phyloP scores from a whole-genome alignment of 2,329 filamentous ascomycete species.

The Fonsecaea pugnacius region DNA sequence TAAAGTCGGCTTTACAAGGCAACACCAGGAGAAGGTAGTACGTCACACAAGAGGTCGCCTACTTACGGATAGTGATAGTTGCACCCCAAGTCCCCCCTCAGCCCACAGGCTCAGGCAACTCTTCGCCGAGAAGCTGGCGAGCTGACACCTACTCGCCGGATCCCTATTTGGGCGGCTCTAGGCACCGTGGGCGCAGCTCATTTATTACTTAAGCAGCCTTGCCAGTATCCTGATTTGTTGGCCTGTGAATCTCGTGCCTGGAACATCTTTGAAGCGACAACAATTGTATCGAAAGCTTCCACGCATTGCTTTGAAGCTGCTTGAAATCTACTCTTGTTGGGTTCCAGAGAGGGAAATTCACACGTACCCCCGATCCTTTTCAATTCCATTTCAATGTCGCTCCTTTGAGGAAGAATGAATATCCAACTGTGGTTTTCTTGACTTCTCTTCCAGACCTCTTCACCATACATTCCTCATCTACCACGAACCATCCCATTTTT shows the following conservation, averaged over 20 bases:
- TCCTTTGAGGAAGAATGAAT: slow-evolving; percentile 24
- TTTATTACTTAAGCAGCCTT: slow-evolving; percentile 4
- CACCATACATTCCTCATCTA: neutral
- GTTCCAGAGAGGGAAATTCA: neutral
- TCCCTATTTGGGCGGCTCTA: neutral
- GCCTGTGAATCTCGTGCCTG: slow-evolving; percentile 19
- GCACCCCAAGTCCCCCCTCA: neutral
- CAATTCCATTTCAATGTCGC: slow-evolving; percentile 3
- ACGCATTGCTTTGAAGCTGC: slow-evolving; percentile 7
- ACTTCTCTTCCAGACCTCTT: slow-evolving; percentile 14
- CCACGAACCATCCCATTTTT: slow-evolving; percentile 10
- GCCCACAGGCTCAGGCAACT: neutral
- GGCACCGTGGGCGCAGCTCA: neutral
- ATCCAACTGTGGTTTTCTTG: slow-evolving; percentile 13
- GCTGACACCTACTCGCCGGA: neutral
- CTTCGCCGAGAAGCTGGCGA: neutral
- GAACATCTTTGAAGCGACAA: slow-evolving; percentile 14
- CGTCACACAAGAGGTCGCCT: slow-evolving; percentile 15
- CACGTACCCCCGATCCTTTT: neutral
- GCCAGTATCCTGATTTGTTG: slow-evolving; percentile 12
- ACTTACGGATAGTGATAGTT: neutral
- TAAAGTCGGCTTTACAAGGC: slow-evolving; percentile 7
- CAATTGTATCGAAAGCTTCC: slow-evolving; percentile 14
- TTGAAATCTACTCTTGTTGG: neutral
- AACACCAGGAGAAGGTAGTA: slow-evolving; percentile 10